Conservation (phyloP, 345 rosid species). For the Turritis glabra region DNA sequence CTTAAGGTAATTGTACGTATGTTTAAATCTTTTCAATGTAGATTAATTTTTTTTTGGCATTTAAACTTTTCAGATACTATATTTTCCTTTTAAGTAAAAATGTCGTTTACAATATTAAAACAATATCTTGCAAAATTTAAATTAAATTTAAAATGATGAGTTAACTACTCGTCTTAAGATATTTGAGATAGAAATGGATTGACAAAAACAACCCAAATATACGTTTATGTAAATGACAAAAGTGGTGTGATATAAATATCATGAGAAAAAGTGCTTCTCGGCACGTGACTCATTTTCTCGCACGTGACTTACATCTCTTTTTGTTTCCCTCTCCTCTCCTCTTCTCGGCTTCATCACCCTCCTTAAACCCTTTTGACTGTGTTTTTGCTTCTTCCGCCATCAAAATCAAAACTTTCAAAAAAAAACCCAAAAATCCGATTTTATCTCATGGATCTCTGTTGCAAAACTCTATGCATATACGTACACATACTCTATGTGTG, state of each 20-base stretch:
- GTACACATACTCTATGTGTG: neutral
- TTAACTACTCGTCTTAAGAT: neutral
- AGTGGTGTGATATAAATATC: too few species aligned
- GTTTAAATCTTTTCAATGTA: too few species aligned
- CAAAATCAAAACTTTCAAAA: neutral
- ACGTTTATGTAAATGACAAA: too few species aligned
- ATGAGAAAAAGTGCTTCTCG: too few species aligned
- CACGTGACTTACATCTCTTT: neutral
- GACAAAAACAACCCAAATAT: too few species aligned
- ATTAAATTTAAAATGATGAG: too few species aligned
- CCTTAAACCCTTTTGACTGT: neutral
- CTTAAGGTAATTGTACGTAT: too few species aligned
- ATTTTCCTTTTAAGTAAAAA: too few species aligned
- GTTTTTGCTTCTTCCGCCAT: neutral
- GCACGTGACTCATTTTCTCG: neutral
- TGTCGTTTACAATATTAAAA: too few species aligned
- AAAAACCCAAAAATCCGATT: neutral
- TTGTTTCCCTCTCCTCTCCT: neutral
- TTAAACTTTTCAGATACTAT: too few species aligned
- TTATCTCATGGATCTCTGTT: neutral
- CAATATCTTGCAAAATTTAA: too few species aligned
- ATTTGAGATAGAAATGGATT: neutral
- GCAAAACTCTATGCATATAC: neutral
- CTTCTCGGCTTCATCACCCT: neutral
- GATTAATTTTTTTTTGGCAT: too few species aligned